Conservation (phyloP, 1,139 yeast species). For the Magnusiomyces suaveolens region DNA sequence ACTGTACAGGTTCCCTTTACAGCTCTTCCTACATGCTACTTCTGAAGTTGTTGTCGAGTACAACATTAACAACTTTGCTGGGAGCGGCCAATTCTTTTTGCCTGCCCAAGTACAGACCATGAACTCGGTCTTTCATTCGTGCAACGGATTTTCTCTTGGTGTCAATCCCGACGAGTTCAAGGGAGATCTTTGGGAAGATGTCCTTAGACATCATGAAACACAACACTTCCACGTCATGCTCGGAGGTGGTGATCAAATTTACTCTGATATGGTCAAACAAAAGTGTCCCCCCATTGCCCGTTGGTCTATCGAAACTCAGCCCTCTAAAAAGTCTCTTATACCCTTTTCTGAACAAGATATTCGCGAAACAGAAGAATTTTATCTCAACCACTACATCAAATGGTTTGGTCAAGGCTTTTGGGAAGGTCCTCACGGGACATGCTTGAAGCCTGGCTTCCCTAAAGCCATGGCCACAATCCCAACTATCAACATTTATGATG, state of each 20-base stretch:
- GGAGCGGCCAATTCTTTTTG: slow-evolving; percentile 42
- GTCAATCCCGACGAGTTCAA: slow-evolving; percentile 58
- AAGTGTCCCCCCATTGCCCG: slow-evolving; percentile 40
- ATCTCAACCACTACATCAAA: slow-evolving; percentile 59
- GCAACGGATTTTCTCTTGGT: slow-evolving; percentile 83
- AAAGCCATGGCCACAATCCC: slow-evolving; percentile 76
- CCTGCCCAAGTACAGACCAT: slow-evolving; percentile 54
- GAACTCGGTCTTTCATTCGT: slow-evolving; percentile 75
- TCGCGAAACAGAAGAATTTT: slow-evolving; percentile 52
- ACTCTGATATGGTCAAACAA: slow-evolving; percentile 68
- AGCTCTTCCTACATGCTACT: slow-evolving; percentile 27
- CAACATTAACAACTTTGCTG: slow-evolving; percentile 38
- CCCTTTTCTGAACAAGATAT: slow-evolving; percentile 42
- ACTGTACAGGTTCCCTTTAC: slow-evolving; percentile 57
- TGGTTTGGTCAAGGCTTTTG: slow-evolving; percentile 92
- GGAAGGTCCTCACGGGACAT: slow-evolving; percentile 57
- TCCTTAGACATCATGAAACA: slow-evolving; percentile 50
- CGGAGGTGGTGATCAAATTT: slow-evolving; percentile 96
- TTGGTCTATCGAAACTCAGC: slow-evolving; percentile 48
- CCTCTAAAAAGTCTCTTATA: slow-evolving; percentile 40
- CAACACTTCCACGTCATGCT: slow-evolving; percentile 84
- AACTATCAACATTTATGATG: slow-evolving; percentile 69
- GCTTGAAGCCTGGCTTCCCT: slow-evolving; percentile 61
- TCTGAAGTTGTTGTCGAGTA: slow-evolving; percentile 9
- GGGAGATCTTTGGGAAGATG: slow-evolving; percentile 81